Conservation (phyloP, 768 basidiomycete species). For the Trametes cingulata region DNA sequence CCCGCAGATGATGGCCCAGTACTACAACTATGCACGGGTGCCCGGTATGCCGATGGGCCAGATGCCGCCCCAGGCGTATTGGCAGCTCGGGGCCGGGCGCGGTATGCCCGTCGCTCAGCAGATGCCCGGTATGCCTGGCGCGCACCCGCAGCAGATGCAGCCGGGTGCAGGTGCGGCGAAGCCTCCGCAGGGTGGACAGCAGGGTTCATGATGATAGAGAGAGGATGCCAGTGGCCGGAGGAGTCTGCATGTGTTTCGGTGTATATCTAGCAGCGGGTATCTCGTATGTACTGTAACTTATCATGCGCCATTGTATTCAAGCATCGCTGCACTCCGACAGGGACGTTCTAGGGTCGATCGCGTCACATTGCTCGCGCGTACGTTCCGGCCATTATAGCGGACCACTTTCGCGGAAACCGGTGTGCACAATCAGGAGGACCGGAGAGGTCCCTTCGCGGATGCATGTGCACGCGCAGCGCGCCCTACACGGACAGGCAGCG, state of each 20-base stretch:
- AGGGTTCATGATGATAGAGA: conserved; percentile 25
- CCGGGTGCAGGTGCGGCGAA: conserved; percentile 22
- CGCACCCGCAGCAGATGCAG: conserved; percentile 27
- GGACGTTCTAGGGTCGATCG: too few relatives aligned
- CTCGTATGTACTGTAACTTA: not conserved
- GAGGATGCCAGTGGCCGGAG: not conserved
- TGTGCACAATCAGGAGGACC: too few relatives aligned
- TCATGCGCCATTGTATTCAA: not conserved
- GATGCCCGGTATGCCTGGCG: conserved; percentile 19
- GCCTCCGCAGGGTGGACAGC: conserved; percentile 28
- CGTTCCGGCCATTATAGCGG: too few relatives aligned
- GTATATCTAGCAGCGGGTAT: conserved; percentile 11
- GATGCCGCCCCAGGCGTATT: conserved; percentile 19
- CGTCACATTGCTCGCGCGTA: too few relatives aligned
- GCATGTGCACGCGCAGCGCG: too few relatives aligned
- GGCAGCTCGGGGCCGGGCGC: conserved; percentile 24
- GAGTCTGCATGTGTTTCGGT: conserved; percentile 13
- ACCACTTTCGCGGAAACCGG: too few relatives aligned
- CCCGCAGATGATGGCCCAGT: conserved; percentile 21
- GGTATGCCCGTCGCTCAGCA: conserved; percentile 23
- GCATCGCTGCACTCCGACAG: not conserved
- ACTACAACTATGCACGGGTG: conserved; percentile 27
- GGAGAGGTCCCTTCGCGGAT: too few relatives aligned
- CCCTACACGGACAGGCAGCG: not conserved
- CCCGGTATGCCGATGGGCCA: conserved; percentile 14